Conservation (phyloP, 2,329 filamentous ascomycete species). For the Pseudonectria foliicola region DNA sequence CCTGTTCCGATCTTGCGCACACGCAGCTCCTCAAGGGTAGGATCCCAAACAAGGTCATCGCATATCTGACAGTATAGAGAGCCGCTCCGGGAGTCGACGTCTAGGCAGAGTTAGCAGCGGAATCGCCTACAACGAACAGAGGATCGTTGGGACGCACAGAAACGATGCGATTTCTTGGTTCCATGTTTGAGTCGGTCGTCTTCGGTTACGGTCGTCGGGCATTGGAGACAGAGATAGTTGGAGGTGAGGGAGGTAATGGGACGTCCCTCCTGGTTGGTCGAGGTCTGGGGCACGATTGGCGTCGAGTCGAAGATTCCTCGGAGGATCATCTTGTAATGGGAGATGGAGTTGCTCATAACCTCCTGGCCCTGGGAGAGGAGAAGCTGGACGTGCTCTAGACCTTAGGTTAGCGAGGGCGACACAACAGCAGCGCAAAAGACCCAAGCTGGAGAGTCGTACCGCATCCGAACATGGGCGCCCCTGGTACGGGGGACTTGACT, state of each 20-base stretch:
- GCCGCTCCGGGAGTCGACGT: conserved; percentile 70
- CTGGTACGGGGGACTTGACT: conserved; percentile 52
- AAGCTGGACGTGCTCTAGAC: conserved; percentile 62
- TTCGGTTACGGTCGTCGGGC: conserved; percentile 59
- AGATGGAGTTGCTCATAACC: conserved; percentile 60
- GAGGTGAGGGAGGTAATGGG: conserved; percentile 56
- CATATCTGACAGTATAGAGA: conserved; percentile 75
- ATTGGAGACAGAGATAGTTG: conserved; percentile 68
- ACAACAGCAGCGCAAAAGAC: conserved; percentile 2
- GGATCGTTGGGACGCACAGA: conserved; percentile 47
- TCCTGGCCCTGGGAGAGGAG: conserved; percentile 56
- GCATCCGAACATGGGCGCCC: conserved; percentile 56
- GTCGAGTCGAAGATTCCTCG: conserved; percentile 63
- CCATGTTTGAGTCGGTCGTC: conserved; percentile 62
- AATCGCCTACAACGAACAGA: neutral
- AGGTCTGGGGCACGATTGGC: conserved; percentile 59
- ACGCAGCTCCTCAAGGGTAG: conserved; percentile 68
- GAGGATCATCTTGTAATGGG: conserved; percentile 66
- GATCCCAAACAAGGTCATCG: conserved; percentile 76
- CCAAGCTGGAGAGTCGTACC: conserved; percentile 37
- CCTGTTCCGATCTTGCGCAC: conserved; percentile 62
- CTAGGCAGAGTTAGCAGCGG: conserved; percentile 36
- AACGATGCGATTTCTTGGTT: conserved; percentile 61
- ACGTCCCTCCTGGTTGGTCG: conserved; percentile 48
- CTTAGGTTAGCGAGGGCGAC: conserved; percentile 21